phyloP scores from a whole-genome alignment of 352 stramenopile genomes.

The Elongisporangium anandrum region DNA sequence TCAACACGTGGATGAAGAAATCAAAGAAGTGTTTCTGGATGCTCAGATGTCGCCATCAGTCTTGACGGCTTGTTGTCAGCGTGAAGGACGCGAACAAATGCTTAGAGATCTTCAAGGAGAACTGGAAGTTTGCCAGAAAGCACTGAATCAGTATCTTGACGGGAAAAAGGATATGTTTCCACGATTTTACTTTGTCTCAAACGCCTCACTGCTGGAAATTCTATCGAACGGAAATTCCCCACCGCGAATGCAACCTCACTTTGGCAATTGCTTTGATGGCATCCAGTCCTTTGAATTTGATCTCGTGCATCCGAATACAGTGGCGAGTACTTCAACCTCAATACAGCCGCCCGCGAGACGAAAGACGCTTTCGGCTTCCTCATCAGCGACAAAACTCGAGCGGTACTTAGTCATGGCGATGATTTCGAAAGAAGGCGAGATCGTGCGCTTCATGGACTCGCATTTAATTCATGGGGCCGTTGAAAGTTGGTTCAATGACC shows the following conservation, averaged over 20 bases:
- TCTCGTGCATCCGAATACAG: slow-evolving; percentile 16
- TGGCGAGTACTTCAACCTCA: neutral
- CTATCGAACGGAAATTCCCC: slow-evolving; percentile 91
- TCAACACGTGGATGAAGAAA: slow-evolving; percentile 83
- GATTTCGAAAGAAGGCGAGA: slow-evolving; percentile 95
- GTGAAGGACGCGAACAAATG: slow-evolving; percentile 73
- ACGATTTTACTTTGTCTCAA: slow-evolving; percentile 97
- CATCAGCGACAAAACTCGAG: slow-evolving; percentile 17
- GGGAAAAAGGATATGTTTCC: slow-evolving; percentile 96
- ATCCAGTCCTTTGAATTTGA: slow-evolving; percentile 82
- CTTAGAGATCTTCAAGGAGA: slow-evolving; percentile 83
- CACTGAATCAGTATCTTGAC: slow-evolving; percentile 94
- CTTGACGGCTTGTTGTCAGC: slow-evolving; percentile 63
- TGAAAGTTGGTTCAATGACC: slow-evolving; percentile 93
- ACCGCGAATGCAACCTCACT: slow-evolving; percentile 82
- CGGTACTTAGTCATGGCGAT: slow-evolving; percentile 87
- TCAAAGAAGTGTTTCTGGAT: slow-evolving; percentile 69
- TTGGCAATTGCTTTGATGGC: slow-evolving; percentile 90
- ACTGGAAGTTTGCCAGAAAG: slow-evolving; percentile 95
- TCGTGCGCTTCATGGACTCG: slow-evolving; percentile 80
- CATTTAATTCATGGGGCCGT: slow-evolving; percentile 84
- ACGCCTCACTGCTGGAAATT: slow-evolving; percentile 93
- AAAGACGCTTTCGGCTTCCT: slow-evolving; percentile 2
- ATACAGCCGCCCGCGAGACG: neutral
- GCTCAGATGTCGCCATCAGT: slow-evolving; percentile 65